phyloP scores from a whole-genome alignment of 306 rosid species.

The Senna siamea region DNA sequence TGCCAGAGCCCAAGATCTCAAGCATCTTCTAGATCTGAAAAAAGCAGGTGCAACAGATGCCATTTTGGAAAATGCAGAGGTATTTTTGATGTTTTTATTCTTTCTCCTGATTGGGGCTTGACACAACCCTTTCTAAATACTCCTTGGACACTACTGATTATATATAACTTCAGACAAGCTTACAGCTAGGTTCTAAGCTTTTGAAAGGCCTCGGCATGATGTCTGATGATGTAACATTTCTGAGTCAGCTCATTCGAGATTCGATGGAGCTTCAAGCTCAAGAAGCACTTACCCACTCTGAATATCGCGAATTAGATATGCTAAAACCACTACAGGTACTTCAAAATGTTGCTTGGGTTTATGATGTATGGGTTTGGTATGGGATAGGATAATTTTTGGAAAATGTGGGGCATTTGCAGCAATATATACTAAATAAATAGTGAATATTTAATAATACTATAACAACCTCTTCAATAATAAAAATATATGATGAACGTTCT shows the following conservation, averaged over 20 bases:
- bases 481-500: too few relatives aligned
- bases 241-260: conserved; percentile 81
- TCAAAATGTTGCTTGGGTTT: conserved; percentile 5
- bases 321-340: conserved; percentile 89
- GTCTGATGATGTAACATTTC: conserved; percentile 94
- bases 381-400: too few relatives aligned
- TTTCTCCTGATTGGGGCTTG: conserved; percentile 23
- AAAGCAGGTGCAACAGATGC: conserved; percentile 94
- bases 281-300: conserved; percentile 56
- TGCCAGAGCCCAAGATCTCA: conserved; percentile 86
- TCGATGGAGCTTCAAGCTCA: conserved; percentile 94
- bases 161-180: conserved; percentile 76
- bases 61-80: conserved; percentile 93
- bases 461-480: too few relatives aligned
- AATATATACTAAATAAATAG: too few relatives aligned
- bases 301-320: conserved; percentile 53
- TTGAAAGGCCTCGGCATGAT: conserved; percentile 91
- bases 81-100: conserved; percentile 29
- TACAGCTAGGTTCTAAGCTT: conserved; percentile 96
- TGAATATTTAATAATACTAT: too few relatives aligned
- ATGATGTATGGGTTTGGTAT: too few relatives aligned
- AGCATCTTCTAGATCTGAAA: conserved; percentile 88
- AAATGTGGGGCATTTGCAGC: too few relatives aligned
- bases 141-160: conserved; percentile 30
- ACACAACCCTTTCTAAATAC: background rate